Evolutionary conservation across 108 stramenopile genomes (phyloP), one percentile per base, ranked within the genome.

Genomic region (Cyclotella sp.): DNA sequence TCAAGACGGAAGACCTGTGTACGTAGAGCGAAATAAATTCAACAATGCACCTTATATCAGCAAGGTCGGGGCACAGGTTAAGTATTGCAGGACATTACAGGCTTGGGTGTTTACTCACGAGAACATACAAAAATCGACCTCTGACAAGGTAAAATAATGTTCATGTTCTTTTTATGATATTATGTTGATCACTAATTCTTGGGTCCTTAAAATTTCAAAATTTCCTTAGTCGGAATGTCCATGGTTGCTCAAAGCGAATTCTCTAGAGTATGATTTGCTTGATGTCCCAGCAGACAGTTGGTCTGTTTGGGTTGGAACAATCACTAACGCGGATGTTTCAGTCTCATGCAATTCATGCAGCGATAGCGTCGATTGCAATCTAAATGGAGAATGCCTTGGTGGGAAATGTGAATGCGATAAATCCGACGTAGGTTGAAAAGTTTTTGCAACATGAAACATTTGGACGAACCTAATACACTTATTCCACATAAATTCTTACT

Each of bases 21-120:
- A 66, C 44, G 7, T 45, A 24, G 64, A 66, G 26, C 19, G 8
- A 12, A 22, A 21, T 12, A 66, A 66, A 47, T 46, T 12, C 44
- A 44, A 66, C 21, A 19, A 13, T 6, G 46, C 9, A 3, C 64
- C 51, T 15, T 70, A 40, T 15, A 52, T 26, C 12, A 22, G 6
- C 11, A 66, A 42, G 15, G 26, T 66, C 12, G 28, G 44, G n/a
- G 74, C 74, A 21, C 0, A 66, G 29, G 42, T 75, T 9, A 55
- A 66, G 30, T 75, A 75, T 39, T 75, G 74, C 22, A 21, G 41
- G 22, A 27, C 24, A 11, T 28, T 45, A 30, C 3, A 39, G 7
- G 64, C 64, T 11, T 75, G 74, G 74, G 74, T 66, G 1, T 75
- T 75, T 8, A 75, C 22, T 30, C 74, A 75, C 27, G 27, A 49